These are phyloP conservation scores for Rhododendron griersonianum DNA, from an alignment of 148 eudicot genomes.

Conservation along the genomic window DNA sequence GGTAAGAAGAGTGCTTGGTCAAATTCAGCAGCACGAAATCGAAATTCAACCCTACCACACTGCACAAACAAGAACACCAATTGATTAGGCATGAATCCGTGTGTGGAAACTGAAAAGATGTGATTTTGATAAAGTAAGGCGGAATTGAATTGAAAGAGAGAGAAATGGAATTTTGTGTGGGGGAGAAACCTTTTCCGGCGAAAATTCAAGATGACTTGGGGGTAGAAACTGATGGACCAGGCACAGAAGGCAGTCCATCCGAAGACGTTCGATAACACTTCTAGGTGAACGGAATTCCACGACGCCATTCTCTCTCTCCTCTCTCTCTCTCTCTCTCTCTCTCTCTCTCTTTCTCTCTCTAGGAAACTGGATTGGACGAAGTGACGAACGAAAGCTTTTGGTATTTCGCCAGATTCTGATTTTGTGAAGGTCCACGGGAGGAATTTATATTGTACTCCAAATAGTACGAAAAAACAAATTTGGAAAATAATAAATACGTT, in stretches of 20 bases:
- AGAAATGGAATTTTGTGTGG: not conserved
- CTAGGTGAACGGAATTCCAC: conserved; percentile 59
- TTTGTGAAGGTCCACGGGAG: not conserved
- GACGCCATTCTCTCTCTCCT: conserved; percentile 36
- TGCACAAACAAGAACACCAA: conserved; percentile 10
- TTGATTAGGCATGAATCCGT: not conserved
- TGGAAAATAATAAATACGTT: too few species aligned
- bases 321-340: not conserved
- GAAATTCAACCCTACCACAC: conserved; percentile 85
- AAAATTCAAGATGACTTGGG: conserved; percentile 72
- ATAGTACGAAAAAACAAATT: too few species aligned
- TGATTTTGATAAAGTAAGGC: not conserved
- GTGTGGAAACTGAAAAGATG: not conserved
- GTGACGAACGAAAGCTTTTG: not conserved
- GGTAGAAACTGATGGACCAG: conserved; percentile 86
- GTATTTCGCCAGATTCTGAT: not conserved
- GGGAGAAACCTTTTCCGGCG: conserved; percentile 67
- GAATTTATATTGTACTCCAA: too few species aligned
- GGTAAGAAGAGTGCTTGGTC: conserved; percentile 76
- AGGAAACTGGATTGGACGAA: too few species aligned
- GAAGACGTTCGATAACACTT: conserved; percentile 47
- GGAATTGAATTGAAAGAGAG: not conserved
- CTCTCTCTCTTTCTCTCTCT: not conserved
- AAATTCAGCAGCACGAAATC: conserved; percentile 76
- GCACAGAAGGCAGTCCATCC: conserved; percentile 87